These are phyloP conservation scores for Penicillium salamii DNA, from an alignment of 495 filamentous ascomycete species.

Conservation along the genomic window DNA sequence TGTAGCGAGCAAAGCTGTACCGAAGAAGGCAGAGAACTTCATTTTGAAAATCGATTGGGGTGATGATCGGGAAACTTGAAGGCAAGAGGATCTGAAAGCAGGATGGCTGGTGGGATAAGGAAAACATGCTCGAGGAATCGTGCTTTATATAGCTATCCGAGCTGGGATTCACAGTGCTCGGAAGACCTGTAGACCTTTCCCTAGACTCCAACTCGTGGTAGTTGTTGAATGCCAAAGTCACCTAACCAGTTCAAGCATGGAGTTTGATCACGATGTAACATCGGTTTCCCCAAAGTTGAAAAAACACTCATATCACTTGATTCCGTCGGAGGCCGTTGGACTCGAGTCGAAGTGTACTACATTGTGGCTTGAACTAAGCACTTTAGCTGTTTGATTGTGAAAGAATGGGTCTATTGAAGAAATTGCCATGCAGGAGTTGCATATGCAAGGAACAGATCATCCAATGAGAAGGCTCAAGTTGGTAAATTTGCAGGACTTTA, in stretches of 20 bases:
- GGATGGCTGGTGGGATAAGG: neutral
- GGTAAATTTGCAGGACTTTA: too few species aligned
- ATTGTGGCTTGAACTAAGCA: too few species aligned
- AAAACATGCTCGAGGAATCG: neutral
- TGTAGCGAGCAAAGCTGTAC: conserved; percentile 22
- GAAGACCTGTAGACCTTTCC: too few species aligned
- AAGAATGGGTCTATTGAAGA: too few species aligned
- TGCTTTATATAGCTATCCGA: neutral
- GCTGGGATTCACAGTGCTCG: neutral
- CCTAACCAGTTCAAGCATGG: neutral
- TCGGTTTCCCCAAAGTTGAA: neutral
- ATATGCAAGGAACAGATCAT: too few species aligned
- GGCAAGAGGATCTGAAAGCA: neutral
- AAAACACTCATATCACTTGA: neutral
- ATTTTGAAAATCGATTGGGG: conserved; percentile 8
- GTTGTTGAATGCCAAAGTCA: neutral
- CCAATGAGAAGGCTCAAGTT: too few species aligned
- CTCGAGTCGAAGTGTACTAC: neutral
- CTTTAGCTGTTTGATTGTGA: too few species aligned
- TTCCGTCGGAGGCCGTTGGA: conserved; percentile 1
- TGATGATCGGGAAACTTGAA: neutral
- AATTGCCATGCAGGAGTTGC: too few species aligned
- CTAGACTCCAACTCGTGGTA: neutral
- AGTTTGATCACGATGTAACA: neutral
- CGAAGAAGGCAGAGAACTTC: conserved; percentile 26